phyloP scores from a whole-genome alignment of 2,329 filamentous ascomycete genomes.

The Talaromyces sp. region DNA sequence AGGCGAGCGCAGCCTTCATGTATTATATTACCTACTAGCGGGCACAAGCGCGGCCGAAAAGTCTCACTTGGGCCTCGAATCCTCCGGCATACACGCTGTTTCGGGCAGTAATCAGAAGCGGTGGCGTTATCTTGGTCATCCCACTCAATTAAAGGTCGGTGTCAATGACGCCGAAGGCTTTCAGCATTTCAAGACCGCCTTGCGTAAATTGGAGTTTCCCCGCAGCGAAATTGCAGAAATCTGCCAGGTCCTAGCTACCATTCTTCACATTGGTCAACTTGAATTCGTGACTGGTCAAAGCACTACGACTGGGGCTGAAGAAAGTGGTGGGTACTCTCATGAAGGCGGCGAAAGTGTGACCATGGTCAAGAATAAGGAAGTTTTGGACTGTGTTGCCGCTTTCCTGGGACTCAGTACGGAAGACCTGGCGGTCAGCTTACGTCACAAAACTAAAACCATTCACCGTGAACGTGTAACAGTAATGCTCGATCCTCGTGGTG shows the following conservation, averaged over 20 bases:
- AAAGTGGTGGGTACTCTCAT: constrained; percentile 94
- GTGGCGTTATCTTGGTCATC: constrained; percentile 95
- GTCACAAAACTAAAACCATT: constrained; percentile 95
- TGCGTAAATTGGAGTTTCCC: constrained; percentile 91
- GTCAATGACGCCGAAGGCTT: constrained; percentile 96
- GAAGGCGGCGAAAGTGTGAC: constrained; percentile 86
- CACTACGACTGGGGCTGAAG: constrained; percentile 76
- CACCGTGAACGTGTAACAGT: constrained; percentile 96
- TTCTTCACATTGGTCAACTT: constrained; percentile 95
- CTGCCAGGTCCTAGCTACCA: constrained; percentile 87
- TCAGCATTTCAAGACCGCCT: constrained; percentile 92
- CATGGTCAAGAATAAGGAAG: constrained; percentile 89
- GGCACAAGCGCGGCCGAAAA: constrained; percentile 91
- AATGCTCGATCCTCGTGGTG: constrained; percentile 90
- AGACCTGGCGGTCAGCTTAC: constrained; percentile 82
- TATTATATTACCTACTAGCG: constrained; percentile 90
- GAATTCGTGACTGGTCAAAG: constrained; percentile 82
- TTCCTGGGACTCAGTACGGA: constrained; percentile 81
- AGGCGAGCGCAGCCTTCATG: constrained; percentile 93
- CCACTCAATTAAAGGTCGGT: constrained; percentile 92
- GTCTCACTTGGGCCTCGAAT: constrained; percentile 70
- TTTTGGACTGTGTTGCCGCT: constrained; percentile 79
- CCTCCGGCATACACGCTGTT: constrained; percentile 35
- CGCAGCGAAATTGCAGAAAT: constrained; percentile 93
- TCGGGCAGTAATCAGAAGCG: constrained; percentile 64